Conservation (phyloP, 140 eudicot genomes). For the Bidens hawaiensis region DNA sequence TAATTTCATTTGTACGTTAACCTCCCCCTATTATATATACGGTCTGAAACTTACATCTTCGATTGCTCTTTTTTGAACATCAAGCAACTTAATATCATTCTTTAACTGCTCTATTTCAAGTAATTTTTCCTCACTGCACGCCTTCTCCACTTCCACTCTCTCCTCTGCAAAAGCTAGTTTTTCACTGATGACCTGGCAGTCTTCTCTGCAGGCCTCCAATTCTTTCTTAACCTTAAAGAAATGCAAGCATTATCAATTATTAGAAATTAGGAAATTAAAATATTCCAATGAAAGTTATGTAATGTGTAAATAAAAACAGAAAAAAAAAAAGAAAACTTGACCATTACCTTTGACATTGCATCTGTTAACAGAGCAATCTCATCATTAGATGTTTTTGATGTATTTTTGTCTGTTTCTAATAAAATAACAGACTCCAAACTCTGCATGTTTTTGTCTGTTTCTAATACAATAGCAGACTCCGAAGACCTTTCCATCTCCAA, state of each 20-base stretch:
- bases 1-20: too few relatives aligned
- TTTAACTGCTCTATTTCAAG: constrained; percentile 46
- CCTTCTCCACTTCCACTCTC: constrained; percentile 40
- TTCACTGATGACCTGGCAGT: constrained; percentile 39
- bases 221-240: constrained; percentile 47
- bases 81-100: constrained; percentile 37
- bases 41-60: constrained; percentile 63
- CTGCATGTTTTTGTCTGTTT: too few relatives aligned
- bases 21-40: too few relatives aligned
- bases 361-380: constrained; percentile 49
- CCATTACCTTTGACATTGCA: constrained; percentile 56
- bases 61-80: constrained; percentile 32
- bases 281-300: too few relatives aligned
- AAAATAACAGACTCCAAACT: too few relatives aligned
- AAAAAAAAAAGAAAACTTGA: too few relatives aligned
- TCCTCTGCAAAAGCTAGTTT: constrained; percentile 44
- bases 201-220: constrained; percentile 47
- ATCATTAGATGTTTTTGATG: constrained; percentile 36
- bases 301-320: not conserved
- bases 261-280: too few relatives aligned
- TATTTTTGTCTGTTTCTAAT: constrained; percentile 61
- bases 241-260: constrained; percentile 6
- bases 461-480: too few relatives aligned
- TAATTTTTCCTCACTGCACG: constrained; percentile 44
- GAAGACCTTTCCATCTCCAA: too few relatives aligned